Conservation (phyloP, 2,329 filamentous ascomycete species). For the Fusarium sp. region DNA sequence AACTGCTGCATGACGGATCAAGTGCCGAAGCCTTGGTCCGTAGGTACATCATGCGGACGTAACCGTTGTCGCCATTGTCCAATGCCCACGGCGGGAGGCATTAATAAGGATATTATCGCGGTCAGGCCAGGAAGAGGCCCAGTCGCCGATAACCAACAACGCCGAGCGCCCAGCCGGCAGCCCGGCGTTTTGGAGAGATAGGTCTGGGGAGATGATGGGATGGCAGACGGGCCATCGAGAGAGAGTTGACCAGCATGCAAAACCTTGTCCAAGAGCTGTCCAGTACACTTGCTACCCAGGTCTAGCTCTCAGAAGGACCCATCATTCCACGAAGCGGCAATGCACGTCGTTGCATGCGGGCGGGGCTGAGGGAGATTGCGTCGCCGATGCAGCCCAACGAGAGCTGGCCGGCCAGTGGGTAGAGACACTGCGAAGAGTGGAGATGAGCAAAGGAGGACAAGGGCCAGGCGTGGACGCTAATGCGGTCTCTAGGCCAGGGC, state of each 20-base stretch:
- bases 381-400: slow-evolving; percentile 6
- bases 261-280: background rate
- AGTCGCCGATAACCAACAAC: background rate
- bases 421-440: background rate
- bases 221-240: slow-evolving; percentile 13
- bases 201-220: slow-evolving; percentile 7
- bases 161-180: slow-evolving; percentile 17
- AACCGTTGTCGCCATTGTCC: background rate
- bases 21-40: slow-evolving; percentile 15
- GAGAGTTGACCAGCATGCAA: background rate
- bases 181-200: slow-evolving; percentile 6
- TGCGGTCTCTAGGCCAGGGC: slow-evolving; percentile 20
- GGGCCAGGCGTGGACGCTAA: slow-evolving; percentile 18
- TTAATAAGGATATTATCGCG: slow-evolving; percentile 2
- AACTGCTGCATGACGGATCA: slow-evolving; percentile 2
- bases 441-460: slow-evolving; percentile 4
- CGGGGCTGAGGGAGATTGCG: slow-evolving; percentile 37
- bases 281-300: slow-evolving; percentile 4
- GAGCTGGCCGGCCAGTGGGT: background rate
- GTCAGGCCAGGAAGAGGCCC: background rate
- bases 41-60: background rate
- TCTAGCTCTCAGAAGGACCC: slow-evolving; percentile 20
- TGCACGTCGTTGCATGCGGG: slow-evolving; percentile 29
- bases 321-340: slow-evolving; percentile 32
- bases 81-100: background rate